Evolutionary conservation across 192 early-diverging fungal species (phyloP).

Genomic region (Haplosporangium gracile): DNA sequence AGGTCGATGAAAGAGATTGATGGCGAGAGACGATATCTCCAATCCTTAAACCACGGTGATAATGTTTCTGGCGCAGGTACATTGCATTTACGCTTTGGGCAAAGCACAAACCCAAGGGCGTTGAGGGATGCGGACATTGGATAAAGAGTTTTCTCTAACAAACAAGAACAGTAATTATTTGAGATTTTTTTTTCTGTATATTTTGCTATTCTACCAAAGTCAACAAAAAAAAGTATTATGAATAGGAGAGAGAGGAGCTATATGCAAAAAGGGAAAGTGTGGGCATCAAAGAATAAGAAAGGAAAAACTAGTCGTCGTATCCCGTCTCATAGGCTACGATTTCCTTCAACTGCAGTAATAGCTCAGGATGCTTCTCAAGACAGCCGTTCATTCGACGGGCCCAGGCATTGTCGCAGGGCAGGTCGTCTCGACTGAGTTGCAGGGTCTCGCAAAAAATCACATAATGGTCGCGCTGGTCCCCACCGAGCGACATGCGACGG

Average conservation of each 20-base stretch:
- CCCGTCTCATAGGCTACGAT: conserved; percentile 48
- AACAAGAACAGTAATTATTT: background rate
- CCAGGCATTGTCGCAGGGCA: conserved; percentile 50
- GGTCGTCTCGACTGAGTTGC: conserved; percentile 12
- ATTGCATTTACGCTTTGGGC: background rate
- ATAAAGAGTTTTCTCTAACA: background rate
- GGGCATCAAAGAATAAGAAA: background rate
- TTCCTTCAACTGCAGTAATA: conserved; percentile 47
- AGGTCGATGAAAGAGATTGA: too few relatives aligned
- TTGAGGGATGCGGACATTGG: background rate
- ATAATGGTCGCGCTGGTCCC: conserved; percentile 37
- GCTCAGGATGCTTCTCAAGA: conserved; percentile 48
- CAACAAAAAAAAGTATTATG: background rate
- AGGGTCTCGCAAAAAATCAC: conserved; percentile 42
- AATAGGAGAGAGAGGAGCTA: background rate
- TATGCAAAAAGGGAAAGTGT: background rate
- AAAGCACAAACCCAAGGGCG: background rate
- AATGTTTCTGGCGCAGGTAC: background rate
- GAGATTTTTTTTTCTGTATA: background rate
- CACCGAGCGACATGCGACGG: conserved; percentile 30
- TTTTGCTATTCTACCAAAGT: background rate
- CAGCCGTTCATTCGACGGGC: conserved; percentile 40
- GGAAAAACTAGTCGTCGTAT: conserved; percentile 26
- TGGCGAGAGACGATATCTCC: background rate
- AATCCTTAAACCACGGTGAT: background rate